These are phyloP conservation scores for Spathaspora passalidarum DNA, from an alignment of 805 yeast genomes.

Conservation along the genomic window DNA sequence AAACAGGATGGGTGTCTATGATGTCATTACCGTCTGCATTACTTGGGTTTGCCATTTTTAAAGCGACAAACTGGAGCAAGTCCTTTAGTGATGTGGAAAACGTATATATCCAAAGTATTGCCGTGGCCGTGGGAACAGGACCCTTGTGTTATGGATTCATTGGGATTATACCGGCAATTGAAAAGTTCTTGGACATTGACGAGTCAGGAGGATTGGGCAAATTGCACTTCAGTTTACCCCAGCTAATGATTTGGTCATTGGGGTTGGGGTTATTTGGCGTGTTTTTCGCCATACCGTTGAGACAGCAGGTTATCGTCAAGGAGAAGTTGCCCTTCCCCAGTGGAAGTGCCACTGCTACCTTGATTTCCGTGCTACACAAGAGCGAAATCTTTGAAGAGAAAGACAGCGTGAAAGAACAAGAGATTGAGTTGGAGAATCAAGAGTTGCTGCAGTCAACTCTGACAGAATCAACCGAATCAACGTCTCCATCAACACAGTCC, in stretches of 20 bases:
- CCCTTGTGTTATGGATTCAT: slow-evolving; percentile 94
- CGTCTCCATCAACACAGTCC: slow-evolving; percentile 15
- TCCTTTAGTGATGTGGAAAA: slow-evolving; percentile 82
- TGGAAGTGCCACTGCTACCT: slow-evolving; percentile 93
- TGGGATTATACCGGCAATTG: slow-evolving; percentile 95
- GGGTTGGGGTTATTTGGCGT: slow-evolving; percentile 95
- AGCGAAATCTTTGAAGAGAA: slow-evolving; percentile 48
- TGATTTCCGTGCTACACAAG: slow-evolving; percentile 83
- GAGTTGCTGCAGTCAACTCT: background rate
- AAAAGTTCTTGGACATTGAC: slow-evolving; percentile 72
- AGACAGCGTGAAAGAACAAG: slow-evolving; percentile 6
- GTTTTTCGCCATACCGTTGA: slow-evolving; percentile 85
- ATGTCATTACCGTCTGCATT: slow-evolving; percentile 95
- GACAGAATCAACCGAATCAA: background rate
- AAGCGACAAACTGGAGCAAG: slow-evolving; percentile 46
- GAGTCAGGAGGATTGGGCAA: slow-evolving; percentile 64
- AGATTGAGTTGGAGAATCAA: background rate
- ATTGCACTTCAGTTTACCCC: slow-evolving; percentile 35
- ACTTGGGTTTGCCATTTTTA: slow-evolving; percentile 81
- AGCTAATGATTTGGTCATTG: slow-evolving; percentile 75
- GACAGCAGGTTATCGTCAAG: slow-evolving; percentile 81
- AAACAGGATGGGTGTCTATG: slow-evolving; percentile 99
- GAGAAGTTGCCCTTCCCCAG: slow-evolving; percentile 92
- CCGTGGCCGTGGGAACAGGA: slow-evolving; percentile 97
- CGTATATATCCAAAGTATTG: slow-evolving; percentile 85